Conservation (phyloP, 192 early-diverging fungal species). For the Rhizophagus prolifer region DNA sequence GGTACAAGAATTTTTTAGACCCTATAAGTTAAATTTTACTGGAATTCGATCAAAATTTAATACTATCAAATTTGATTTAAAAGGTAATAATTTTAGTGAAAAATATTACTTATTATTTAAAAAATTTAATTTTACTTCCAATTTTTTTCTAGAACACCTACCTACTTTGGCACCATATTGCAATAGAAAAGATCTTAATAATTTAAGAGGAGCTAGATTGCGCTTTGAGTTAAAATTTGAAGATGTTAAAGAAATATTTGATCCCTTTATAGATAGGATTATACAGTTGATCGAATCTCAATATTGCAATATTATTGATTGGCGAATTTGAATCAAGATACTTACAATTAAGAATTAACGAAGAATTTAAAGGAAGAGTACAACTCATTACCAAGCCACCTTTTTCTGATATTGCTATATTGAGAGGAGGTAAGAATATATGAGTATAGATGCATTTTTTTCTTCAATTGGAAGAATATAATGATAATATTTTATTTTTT, state of each 20-base stretch:
- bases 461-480: neutral
- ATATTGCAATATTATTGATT: constrained; percentile 50
- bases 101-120: neutral
- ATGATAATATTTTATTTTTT: neutral
- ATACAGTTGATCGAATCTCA: constrained; percentile 51
- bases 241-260: constrained; percentile 36
- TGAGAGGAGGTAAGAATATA: constrained; percentile 37
- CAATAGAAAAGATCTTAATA: no score
- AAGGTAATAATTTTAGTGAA: neutral
- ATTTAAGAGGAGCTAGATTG: no score
- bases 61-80: neutral
- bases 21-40: neutral
- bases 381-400: constrained; percentile 48
- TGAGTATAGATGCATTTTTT: neutral
- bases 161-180: no score
- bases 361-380: constrained; percentile 48
- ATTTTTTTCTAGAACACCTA: no score
- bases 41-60: neutral
- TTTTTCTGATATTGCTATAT: constrained; percentile 49
- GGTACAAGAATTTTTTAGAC: neutral
- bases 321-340: constrained; percentile 58
- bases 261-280: constrained; percentile 53
- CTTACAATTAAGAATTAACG: constrained; percentile 48
- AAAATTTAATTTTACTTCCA: no score
- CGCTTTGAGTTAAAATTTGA: neutral